These are phyloP conservation scores for Neurospora sp. DNA, from an alignment of 495 filamentous ascomycete genomes.

Conservation along the genomic window DNA sequence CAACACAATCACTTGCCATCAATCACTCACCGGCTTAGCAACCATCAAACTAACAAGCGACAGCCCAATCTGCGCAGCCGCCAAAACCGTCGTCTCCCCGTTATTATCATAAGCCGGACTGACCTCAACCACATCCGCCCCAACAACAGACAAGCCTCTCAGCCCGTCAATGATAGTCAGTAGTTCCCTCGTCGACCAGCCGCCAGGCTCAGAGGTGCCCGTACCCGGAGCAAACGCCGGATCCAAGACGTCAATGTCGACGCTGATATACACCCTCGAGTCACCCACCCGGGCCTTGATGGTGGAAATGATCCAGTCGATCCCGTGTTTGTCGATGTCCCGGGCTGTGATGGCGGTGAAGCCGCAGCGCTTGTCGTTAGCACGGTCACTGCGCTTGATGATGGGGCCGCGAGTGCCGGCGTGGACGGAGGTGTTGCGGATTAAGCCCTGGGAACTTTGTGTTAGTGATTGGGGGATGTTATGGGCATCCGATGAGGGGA, in stretches of 20 bases:
- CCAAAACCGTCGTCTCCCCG: conserved; percentile 59
- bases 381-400: conserved; percentile 57
- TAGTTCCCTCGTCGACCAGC: conserved; percentile 72
- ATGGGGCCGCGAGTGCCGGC: conserved; percentile 76
- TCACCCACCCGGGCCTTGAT: conserved; percentile 66
- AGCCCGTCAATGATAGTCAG: conserved; percentile 36
- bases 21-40: conserved; percentile 18
- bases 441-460: conserved; percentile 50
- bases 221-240: conserved; percentile 57
- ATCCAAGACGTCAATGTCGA: conserved; percentile 84
- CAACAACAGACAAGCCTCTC: conserved; percentile 65
- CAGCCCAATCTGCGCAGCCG: conserved; percentile 41
- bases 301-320: conserved; percentile 59
- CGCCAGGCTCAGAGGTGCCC: conserved; percentile 79
- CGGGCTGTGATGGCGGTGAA: conserved; percentile 74
- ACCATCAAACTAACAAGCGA: conserved; percentile 29
- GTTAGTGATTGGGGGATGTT: conserved; percentile 23
- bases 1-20: not conserved
- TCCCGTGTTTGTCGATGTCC: conserved; percentile 70
- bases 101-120: conserved; percentile 61
- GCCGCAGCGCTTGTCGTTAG: conserved; percentile 75
- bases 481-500: conserved; percentile 27
- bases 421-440: conserved; percentile 77
- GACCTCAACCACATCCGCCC: conserved; percentile 72
- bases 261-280: conserved; percentile 70